These are phyloP conservation scores for Coemansia sp. DNA, from an alignment of 192 early-diverging fungal genomes.

Conservation along the genomic window DNA sequence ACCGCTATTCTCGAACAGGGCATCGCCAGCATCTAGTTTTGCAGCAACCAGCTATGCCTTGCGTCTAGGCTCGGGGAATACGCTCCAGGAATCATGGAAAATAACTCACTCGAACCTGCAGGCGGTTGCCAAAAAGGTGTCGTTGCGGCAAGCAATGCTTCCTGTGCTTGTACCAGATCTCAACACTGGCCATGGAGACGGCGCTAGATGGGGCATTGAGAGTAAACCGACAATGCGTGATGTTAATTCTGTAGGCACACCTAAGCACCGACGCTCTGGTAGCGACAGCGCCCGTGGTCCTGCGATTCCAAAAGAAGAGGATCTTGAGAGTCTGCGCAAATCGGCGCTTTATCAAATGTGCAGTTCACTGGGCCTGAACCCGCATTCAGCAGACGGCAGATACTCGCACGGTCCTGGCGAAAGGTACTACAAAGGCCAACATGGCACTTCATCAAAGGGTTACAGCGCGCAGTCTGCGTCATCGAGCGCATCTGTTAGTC, in stretches of 20 bases:
- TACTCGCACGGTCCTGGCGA: conserved; percentile 8
- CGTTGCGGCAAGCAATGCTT: background rate
- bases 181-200: background rate
- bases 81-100: conserved; percentile 36
- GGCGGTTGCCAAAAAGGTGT: conserved; percentile 8
- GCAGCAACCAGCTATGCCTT: conserved; percentile 7
- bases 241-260: background rate
- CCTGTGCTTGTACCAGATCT: background rate
- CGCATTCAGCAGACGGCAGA: conserved; percentile 33
- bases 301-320: conserved; percentile 21
- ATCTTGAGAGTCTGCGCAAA: conserved; percentile 37
- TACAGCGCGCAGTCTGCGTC: conserved; percentile 2
- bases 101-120: conserved; percentile 33
- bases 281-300: conserved; percentile 26
- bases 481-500: conserved; percentile 32
- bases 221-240: background rate
- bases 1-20: conserved; percentile 9
- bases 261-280: conserved; percentile 33
- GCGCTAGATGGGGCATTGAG: background rate
- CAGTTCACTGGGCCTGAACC: conserved; percentile 39
- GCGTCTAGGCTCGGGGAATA: conserved; percentile 7
- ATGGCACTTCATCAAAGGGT: background rate
- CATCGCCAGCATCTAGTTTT: conserved; percentile 6
- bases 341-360: conserved; percentile 35
- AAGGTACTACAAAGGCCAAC: conserved; percentile 2